A percentile compares a stretch with the other conserved stretches of the same genome.
Evolutionary conservation across 1,139 yeast genomes (phyloP).

Genomic region (Scheffersomyces cryptocercus): DNA sequence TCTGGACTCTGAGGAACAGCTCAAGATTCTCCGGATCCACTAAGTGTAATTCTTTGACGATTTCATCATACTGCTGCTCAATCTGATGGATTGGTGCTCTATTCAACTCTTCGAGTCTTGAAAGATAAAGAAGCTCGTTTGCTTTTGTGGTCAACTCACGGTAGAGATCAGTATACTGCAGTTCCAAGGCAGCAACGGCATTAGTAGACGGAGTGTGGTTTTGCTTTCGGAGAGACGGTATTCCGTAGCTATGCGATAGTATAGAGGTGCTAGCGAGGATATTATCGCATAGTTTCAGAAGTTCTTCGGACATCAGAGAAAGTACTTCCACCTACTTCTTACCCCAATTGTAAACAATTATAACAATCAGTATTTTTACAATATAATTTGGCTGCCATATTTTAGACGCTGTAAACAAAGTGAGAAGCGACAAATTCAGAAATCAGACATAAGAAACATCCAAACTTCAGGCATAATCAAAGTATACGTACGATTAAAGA

Average conservation of each 20-base stretch:
- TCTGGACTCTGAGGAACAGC: constrained; percentile 20
- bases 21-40: constrained; percentile 21
- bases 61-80: constrained; percentile 10
- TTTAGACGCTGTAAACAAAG: too few species aligned
- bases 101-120: constrained; percentile 21
- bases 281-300: constrained; percentile 22
- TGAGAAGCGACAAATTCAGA: too few species aligned
- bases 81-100: constrained; percentile 12
- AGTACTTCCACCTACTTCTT: too few species aligned
- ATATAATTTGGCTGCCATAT: too few species aligned
- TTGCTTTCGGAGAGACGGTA: constrained; percentile 14
- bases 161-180: constrained; percentile 23
- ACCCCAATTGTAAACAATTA: too few species aligned
- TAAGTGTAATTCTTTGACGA: constrained; percentile 12
- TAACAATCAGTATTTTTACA: too few species aligned
- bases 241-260: constrained; percentile 30
- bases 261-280: constrained; percentile 21
- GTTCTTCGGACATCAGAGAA: constrained; percentile 16
- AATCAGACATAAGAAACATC: too few species aligned
- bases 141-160: constrained; percentile 23
- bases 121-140: constrained; percentile 31
- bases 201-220: not conserved
- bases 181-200: constrained; percentile 16
- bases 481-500: too few species aligned
- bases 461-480: too few species aligned